These are phyloP conservation scores for Haematococcus sp. DNA, from an alignment of 139 green algal genomes.

Conservation along the genomic window DNA sequence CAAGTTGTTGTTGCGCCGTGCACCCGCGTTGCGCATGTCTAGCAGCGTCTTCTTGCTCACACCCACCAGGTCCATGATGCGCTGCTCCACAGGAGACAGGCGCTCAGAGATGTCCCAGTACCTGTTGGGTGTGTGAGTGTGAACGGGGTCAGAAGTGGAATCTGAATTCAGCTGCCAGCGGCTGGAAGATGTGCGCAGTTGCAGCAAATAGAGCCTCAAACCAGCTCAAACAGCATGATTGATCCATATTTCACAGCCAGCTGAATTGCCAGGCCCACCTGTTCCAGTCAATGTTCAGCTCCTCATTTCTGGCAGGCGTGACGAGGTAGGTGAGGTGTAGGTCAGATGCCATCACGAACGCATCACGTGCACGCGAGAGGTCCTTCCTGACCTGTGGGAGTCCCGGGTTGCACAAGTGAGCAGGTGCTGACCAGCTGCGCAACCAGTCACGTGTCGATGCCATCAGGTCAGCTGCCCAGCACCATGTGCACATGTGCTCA, in stretches of 20 bases:
- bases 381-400: constrained; percentile 54
- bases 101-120: constrained; percentile 17
- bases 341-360: constrained; percentile 73
- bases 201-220: too few relatives aligned
- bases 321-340: constrained; percentile 87
- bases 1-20: constrained; percentile 1
- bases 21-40: not conserved
- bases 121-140: constrained; percentile 9
- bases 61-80: constrained; percentile 53
- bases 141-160: not conserved
- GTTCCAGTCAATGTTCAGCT: constrained; percentile 42
- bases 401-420: not conserved
- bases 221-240: too few relatives aligned
- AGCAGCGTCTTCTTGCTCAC: constrained; percentile 14
- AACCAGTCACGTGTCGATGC: too few relatives aligned
- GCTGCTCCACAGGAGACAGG: constrained; percentile 22
- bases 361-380: constrained; percentile 51
- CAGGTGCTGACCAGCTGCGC: too few relatives aligned
- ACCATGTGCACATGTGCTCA: not conserved
- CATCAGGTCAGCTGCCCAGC: too few relatives aligned
- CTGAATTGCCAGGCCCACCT: constrained; percentile 42
- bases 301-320: constrained; percentile 56
- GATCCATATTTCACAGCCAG: too few relatives aligned
- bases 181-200: not conserved
- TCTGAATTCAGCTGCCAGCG: not conserved